Conservation (phyloP, 352 stramenopile species). For the Pythium dissotocum region DNA sequence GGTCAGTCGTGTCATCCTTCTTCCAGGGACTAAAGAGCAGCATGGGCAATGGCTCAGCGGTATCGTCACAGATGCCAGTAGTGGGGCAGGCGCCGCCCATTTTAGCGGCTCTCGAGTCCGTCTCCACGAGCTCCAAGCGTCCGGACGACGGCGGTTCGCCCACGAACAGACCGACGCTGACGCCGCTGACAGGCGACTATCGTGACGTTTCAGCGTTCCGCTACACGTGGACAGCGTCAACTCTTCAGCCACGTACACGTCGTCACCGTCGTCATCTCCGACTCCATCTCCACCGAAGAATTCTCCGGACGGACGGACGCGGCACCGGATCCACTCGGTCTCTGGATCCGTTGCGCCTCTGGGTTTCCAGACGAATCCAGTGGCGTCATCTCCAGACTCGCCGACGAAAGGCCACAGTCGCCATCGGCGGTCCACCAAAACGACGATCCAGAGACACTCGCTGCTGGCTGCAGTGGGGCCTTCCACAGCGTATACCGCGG, state of each 20-base stretch:
- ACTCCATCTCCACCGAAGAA: constrained; percentile 3
- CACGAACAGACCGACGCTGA: too few species aligned
- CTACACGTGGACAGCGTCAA: not conserved
- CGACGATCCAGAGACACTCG: not conserved
- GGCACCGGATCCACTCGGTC: not conserved
- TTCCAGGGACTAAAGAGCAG: constrained; percentile 10
- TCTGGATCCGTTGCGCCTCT: not conserved
- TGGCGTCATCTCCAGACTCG: not conserved
- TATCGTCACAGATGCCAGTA: not conserved
- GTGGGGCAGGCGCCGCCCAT: not conserved
- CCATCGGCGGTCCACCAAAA: not conserved
- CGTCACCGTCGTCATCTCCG: not conserved
- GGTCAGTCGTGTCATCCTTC: constrained; percentile 9
- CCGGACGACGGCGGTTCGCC: not conserved
- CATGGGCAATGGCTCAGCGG: not conserved
- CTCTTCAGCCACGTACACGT: not conserved
- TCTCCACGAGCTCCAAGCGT: not conserved
- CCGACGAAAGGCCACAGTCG: not conserved
- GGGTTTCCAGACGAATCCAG: not conserved
- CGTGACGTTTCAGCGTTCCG: not conserved
- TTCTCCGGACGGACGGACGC: not conserved
- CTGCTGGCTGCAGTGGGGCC: not conserved
- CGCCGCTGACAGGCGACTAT: not conserved
- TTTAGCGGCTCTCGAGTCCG: not conserved
- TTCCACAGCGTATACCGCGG: not conserved